Evolutionary conservation across 2,329 filamentous ascomycete species (phyloP).

Genomic region (Rasamsonia emersonii): DNA sequence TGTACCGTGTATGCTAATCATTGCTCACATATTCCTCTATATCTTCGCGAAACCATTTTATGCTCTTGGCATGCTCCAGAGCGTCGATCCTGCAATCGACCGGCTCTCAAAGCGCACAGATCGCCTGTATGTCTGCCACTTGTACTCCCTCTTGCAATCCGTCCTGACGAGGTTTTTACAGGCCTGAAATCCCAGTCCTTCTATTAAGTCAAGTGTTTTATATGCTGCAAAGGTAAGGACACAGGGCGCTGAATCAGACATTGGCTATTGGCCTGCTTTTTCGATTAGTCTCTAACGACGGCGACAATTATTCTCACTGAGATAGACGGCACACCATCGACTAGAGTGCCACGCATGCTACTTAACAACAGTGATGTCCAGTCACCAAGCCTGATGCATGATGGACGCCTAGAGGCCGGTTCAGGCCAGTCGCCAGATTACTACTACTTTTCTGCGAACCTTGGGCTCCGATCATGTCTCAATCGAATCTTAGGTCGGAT

Average conservation of each 20-base stretch:
- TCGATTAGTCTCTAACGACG: not conserved
- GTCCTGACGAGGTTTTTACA: no score
- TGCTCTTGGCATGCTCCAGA: slow-evolving; percentile 2
- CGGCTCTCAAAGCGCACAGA: not conserved
- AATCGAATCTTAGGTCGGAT: not conserved
- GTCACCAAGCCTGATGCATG: no score
- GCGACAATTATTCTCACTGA: slow-evolving; percentile 1
- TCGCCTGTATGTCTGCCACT: not conserved
- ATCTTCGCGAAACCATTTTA: slow-evolving; percentile 1
- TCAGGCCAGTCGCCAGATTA: not conserved
- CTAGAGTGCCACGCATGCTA: not conserved
- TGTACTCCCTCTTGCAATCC: no score
- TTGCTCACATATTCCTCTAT: slow-evolving; percentile 1
- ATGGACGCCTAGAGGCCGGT: no score
- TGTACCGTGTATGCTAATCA: slow-evolving; percentile 1
- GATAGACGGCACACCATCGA: slow-evolving; percentile 1
- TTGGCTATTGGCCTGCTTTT: no score
- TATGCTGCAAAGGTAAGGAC: slow-evolving; percentile 3
- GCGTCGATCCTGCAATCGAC: slow-evolving; percentile 1
- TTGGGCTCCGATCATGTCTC: slow-evolving; percentile 2
- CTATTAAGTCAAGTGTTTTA: slow-evolving; percentile 1
- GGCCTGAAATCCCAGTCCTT: not conserved
- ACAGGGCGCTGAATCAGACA: no score
- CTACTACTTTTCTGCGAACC: slow-evolving; percentile 1
- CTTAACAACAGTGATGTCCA: no score